Percentiles rank a stretch among this genome's conserved stretches.
Conservation (phyloP, 495 filamentous ascomycete genomes). For the Neurospora sp. region DNA sequence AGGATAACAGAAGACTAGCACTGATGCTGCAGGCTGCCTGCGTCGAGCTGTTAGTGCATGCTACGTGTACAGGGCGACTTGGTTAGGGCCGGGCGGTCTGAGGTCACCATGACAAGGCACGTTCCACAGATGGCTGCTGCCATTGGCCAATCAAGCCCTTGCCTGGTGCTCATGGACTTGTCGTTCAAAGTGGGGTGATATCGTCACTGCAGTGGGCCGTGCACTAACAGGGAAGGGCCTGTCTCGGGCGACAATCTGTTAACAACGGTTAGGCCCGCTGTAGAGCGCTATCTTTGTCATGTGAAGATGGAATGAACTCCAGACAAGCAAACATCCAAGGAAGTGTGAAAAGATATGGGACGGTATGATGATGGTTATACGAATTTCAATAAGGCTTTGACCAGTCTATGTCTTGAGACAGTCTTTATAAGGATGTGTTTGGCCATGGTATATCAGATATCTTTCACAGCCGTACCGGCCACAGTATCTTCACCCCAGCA, state of each 20-base stretch:
- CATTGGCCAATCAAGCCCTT: slow-evolving; percentile 19
- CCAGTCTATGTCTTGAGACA: too few species aligned
- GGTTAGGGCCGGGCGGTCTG: neutral
- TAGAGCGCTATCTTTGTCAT: too few species aligned
- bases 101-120: slow-evolving; percentile 14
- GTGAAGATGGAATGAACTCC: neutral
- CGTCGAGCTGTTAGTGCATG: neutral
- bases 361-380: neutral
- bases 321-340: neutral
- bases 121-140: slow-evolving; percentile 11
- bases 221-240: neutral
- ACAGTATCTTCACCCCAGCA: too few species aligned
- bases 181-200: neutral
- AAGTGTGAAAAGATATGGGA: neutral
- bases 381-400: too few species aligned
- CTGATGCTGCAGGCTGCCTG: neutral
- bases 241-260: neutral
- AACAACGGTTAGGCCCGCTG: too few species aligned
- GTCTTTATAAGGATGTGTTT: too few species aligned
- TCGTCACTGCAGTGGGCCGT: neutral
- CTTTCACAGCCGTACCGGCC: neutral
- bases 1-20: neutral
- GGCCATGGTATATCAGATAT: too few species aligned
- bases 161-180: neutral
- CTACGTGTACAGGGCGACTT: neutral